Evolutionary conservation across 345 rosid species (phyloP), one percentile per base, ranked within the genome.

Genomic region (Noccaea caerulescens): DNA sequence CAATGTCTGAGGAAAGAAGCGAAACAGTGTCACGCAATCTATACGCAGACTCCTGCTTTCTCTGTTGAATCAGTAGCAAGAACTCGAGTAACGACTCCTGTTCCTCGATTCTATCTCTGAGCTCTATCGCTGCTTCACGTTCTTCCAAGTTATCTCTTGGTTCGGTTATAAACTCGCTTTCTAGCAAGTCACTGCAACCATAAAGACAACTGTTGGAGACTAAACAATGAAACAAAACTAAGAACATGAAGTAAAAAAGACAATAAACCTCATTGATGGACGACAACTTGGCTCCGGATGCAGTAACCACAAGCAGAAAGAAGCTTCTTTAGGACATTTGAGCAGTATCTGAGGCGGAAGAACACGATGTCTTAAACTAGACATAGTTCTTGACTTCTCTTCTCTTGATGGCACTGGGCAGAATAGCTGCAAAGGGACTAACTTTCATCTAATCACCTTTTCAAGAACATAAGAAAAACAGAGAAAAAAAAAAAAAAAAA

Each of bases 281-380:
- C 99, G 92, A 72, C 80, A 77, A 65, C 78, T 85, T 37, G 96
- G 96, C 58, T 91, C 97, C 0, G 99, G 97, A 66, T 91, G 99
- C 53, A 94, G 80, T 50, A 94, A 69, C 99, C 90, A 94, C 75
- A 94, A 69, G 84, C 99, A 94, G 80, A 88, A 91, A 1, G 97
- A 84, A 73, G 95, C 99, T 83, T 91, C 95, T 81, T 91, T 94
- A 3, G 97, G 86, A 84, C 88, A 91, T 67, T 87, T 87, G 65
- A 89, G 77, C 71, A 94, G 82, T 80, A 94, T 69, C 64, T 87
- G 96, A 66, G 96, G 89, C 44, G 97, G 97, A 84, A 94, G 99
- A 73, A 94, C 87, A 7, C 99, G 93, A 80, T 94, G 96, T 80
- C 95, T 84, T 81, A 94, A 76, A 75, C 96, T 88, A 55, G 93